Evolutionary conservation across 352 stramenopile genomes (phyloP).

Genomic region (Globisporangium camurandrum): DNA sequence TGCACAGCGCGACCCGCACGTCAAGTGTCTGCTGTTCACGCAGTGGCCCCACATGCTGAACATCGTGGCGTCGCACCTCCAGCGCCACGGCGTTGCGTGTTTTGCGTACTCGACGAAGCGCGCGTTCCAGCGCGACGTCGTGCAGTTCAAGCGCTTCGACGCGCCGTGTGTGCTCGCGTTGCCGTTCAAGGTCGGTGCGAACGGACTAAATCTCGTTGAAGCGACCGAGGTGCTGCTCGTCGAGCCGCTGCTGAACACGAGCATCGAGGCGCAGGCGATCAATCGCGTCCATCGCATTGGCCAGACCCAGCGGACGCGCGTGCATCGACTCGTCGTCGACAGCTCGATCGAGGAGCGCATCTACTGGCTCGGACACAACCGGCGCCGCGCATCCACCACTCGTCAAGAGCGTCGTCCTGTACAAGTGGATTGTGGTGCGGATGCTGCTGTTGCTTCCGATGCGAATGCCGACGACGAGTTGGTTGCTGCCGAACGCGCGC

Average conservation of each 20-base stretch:
- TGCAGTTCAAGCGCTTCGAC: slow-evolving; percentile 44
- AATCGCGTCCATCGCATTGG: slow-evolving; percentile 89
- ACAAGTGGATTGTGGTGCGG: neutral
- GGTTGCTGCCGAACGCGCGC: slow-evolving; percentile 19
- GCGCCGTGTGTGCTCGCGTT: slow-evolving; percentile 60
- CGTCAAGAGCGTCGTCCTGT: neutral
- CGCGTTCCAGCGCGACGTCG: slow-evolving; percentile 30
- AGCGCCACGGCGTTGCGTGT: slow-evolving; percentile 50
- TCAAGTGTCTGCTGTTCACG: slow-evolving; percentile 89
- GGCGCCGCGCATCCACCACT: neutral
- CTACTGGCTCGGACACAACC: slow-evolving; percentile 35
- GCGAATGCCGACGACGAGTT: neutral
- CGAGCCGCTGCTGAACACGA: slow-evolving; percentile 84
- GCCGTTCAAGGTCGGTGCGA: slow-evolving; percentile 84
- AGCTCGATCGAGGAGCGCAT: slow-evolving; percentile 89
- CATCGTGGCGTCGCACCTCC: slow-evolving; percentile 22
- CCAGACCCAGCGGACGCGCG: slow-evolving; percentile 70
- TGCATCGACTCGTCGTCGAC: slow-evolving; percentile 87
- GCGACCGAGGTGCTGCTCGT: slow-evolving; percentile 89
- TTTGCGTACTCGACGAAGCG: slow-evolving; percentile 62
- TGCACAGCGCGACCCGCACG: slow-evolving; percentile 32
- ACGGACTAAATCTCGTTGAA: slow-evolving; percentile 90
- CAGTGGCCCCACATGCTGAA: slow-evolving; percentile 88
- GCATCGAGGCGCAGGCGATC: slow-evolving; percentile 84
- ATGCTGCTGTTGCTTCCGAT: neutral